Percentiles rank a stretch among this genome's conserved stretches.
These are phyloP conservation scores for Chrysopogon serrulatus DNA, from an alignment of 176 grass and related monocot species.

Conservation along the genomic window DNA sequence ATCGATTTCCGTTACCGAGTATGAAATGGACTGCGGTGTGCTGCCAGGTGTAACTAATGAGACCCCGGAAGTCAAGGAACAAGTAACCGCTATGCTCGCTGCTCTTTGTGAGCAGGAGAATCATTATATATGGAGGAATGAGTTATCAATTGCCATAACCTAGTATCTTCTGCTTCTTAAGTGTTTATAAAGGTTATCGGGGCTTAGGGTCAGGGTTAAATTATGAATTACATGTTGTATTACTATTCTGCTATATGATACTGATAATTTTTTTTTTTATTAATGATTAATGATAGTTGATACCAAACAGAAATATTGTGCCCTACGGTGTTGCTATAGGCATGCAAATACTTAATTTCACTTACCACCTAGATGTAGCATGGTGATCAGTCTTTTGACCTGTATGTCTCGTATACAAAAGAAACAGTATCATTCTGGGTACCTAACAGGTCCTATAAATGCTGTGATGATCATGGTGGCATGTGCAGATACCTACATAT, in stretches of 20 bases:
- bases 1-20: not conserved
- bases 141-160: not conserved
- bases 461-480: not conserved
- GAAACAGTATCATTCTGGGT: not conserved
- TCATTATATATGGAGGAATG: not conserved
- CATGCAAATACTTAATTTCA: not conserved
- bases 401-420: not conserved
- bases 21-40: not conserved
- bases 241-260: not conserved
- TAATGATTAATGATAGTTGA: not conserved
- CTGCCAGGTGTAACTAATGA: not conserved
- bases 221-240: not conserved
- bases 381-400: not conserved
- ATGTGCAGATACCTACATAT: not conserved
- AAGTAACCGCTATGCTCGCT: not conserved
- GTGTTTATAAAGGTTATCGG: not conserved
- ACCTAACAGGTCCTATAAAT: not conserved
- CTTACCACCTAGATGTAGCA: not conserved
- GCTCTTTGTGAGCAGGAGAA: not conserved
- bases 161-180: not conserved
- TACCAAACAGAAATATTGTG: not conserved
- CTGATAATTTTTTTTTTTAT: not conserved
- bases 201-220: not conserved
- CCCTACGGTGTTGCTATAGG: not conserved
- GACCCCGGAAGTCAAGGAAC: not conserved